phyloP scores from a whole-genome alignment of 2,329 filamentous ascomycete species.

The Emergomyces pasteurianus region DNA sequence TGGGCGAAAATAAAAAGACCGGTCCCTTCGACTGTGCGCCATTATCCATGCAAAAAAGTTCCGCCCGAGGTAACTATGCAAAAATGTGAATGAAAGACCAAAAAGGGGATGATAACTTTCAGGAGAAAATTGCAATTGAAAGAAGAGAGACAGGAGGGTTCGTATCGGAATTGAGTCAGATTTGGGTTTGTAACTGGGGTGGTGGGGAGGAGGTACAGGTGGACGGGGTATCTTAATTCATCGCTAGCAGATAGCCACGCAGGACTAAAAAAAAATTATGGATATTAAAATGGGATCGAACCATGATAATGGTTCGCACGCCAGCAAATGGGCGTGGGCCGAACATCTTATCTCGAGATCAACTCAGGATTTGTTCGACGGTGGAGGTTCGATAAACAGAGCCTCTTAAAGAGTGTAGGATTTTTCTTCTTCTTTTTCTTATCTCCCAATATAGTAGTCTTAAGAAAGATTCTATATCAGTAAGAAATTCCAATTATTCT shows the following conservation, averaged over 20 bases:
- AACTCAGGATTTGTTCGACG: not conserved
- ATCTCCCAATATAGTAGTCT: not conserved
- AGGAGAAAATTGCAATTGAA: not conserved
- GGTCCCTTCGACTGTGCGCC: not conserved
- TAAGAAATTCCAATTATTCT: conserved; percentile 82
- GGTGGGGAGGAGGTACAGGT: too few species aligned
- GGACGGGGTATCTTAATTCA: not conserved
- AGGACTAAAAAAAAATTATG: not conserved
- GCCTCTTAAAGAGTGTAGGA: not conserved
- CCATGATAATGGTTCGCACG: conserved; percentile 1
- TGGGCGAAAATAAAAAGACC: not conserved
- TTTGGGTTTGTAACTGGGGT: not conserved
- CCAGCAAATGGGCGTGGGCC: not conserved
- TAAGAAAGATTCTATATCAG: conserved; percentile 52
- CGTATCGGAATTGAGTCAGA: not conserved
- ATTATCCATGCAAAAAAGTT: not conserved
- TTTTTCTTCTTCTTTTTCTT: not conserved
- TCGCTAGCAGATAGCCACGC: too few species aligned
- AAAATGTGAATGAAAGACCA: not conserved
- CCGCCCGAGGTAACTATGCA: not conserved
- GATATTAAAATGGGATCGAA: not conserved
- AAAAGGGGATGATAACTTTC: not conserved
- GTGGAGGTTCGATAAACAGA: not conserved
- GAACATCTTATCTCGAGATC: not conserved
- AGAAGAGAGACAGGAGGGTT: not conserved